Percentiles rank a stretch among this genome's conserved stretches.
These are phyloP conservation scores for Haplosporangium sp. DNA, from an alignment of 371 early-diverging fungal species.

Conservation along the genomic window DNA sequence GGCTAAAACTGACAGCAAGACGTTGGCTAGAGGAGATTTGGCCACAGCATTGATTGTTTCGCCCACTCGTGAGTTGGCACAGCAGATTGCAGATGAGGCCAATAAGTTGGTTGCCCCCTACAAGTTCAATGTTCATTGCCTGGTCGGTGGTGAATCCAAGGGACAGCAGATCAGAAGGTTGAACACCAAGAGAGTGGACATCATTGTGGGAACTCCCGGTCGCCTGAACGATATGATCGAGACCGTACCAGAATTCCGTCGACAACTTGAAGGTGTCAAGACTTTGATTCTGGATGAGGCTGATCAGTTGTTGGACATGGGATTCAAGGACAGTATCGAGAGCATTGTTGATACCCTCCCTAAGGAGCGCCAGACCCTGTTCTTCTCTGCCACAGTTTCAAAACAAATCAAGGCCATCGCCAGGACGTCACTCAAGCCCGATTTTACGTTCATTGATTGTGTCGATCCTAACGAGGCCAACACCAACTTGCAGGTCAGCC, in stretches of 20 bases:
- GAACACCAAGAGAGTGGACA: slow-evolving; percentile 75
- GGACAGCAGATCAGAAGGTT: slow-evolving; percentile 70
- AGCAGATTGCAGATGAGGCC: slow-evolving; percentile 93
- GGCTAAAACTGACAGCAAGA: slow-evolving; percentile 54
- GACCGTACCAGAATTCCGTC: slow-evolving; percentile 66
- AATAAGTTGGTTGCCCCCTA: slow-evolving; percentile 70
- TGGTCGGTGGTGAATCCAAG: slow-evolving; percentile 93
- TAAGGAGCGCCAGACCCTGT: slow-evolving; percentile 90
- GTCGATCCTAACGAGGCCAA: slow-evolving; percentile 87
- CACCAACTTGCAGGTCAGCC: slow-evolving; percentile 81
- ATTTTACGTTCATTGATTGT: slow-evolving; percentile 83
- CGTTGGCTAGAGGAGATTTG: slow-evolving; percentile 58
- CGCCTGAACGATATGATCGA: slow-evolving; percentile 89
- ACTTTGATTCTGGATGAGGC: slow-evolving; percentile 98
- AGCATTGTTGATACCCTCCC: slow-evolving; percentile 85
- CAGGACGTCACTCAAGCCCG: slow-evolving; percentile 67
- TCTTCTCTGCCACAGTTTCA: slow-evolving; percentile 98
- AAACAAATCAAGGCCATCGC: slow-evolving; percentile 87
- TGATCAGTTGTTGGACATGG: slow-evolving; percentile 98
- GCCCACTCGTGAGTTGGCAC: slow-evolving; percentile 98
- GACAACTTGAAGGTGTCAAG: slow-evolving; percentile 70
- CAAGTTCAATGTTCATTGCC: slow-evolving; percentile 77
- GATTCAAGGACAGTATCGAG: slow-evolving; percentile 94
- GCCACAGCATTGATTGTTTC: slow-evolving; percentile 88
- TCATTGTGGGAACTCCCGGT: slow-evolving; percentile 97